Base-by-base conservation (phyloP, 1,139 yeast species). In the Wickerhamomyces sp. region DNA sequence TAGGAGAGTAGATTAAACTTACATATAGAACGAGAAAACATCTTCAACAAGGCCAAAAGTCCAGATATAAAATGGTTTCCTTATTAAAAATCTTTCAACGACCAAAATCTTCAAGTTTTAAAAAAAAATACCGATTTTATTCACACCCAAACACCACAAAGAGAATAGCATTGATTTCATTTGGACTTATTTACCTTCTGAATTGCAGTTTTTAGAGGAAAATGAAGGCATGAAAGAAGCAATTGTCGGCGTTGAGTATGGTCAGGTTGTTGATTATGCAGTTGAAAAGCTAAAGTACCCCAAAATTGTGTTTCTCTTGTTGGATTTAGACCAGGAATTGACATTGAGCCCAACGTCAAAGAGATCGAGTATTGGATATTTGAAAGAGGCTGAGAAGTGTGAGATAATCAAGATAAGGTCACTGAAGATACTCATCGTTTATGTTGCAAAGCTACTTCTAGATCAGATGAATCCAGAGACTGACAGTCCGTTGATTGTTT, bases 341-440 rank as follows among this genome's bases (percentile, higher is more conserved):
- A 27, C 30, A n/a, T 40, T 39, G 2, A 23, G n/a, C 2, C 29
- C 44, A 6, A 44, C 15, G 9, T 8, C 18, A 9, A 14, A 14
- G n/a, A 42, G 53, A 39, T 49, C 54, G 5, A 42, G 37, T 14
- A 38, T 49, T 2, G 6, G 10, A 14, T 51, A 44, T 14, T 44
- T 53, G 1, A 43, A 48, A 14, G 48, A 54, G 13, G 43, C 56
- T 26, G 40, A 49, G 5, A 47, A 56, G 15, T 47, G 62, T n/a
- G 50, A 59, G 26, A 49, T 64, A 7, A 38, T 65, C 7, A 58
- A 63, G 43, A 45, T 65, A 18, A 56, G 54, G 38, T 55, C 58
- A 10, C 39, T 58, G 18, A 64, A 60, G 47, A 58, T 59, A 40
- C 42, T 65, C 27, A 57, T 60, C 38, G 64, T 65, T 57, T 63